Evolutionary conservation across 331 rosid species (phyloP).

Genomic region (Acacia concinna): DNA sequence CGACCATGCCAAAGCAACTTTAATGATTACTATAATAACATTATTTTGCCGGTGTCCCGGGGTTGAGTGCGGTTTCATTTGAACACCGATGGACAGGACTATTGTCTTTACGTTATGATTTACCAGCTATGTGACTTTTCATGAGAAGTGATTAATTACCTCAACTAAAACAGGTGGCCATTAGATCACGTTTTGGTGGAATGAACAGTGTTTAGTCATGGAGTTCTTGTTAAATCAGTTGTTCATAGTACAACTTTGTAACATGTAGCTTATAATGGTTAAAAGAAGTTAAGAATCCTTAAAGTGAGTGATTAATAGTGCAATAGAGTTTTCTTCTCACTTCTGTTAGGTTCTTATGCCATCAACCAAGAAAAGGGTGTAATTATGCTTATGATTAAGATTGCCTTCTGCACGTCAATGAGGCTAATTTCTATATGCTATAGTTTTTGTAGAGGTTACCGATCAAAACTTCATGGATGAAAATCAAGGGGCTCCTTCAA

Average conservation of each 20-base stretch:
- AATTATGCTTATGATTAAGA: neutral
- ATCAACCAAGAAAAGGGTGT: neutral
- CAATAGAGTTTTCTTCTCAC: neutral
- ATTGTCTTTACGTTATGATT: slow-evolving; percentile 17
- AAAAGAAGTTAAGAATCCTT: neutral
- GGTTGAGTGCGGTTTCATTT: neutral
- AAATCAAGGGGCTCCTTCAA: slow-evolving; percentile 27
- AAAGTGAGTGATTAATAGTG: neutral
- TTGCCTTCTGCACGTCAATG: neutral
- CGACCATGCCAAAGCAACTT: slow-evolving; percentile 3
- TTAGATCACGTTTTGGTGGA: slow-evolving; percentile 9
- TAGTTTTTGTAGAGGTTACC: slow-evolving; percentile 35
- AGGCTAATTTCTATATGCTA: neutral
- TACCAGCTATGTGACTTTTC: slow-evolving; percentile 17
- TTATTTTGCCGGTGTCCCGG: slow-evolving; percentile 3
- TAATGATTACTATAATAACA: slow-evolving; percentile 14
- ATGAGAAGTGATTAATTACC: slow-evolving; percentile 9
- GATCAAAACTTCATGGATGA: slow-evolving; percentile 56
- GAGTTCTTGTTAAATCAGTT: slow-evolving; percentile 17
- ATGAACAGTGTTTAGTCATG: slow-evolving; percentile 13
- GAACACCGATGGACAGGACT: neutral
- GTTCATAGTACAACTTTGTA: neutral
- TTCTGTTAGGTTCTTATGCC: neutral
- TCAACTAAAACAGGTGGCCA: slow-evolving; percentile 10
- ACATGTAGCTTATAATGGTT: neutral